These are phyloP conservation scores for Triticum urartu DNA, from an alignment of 176 grass and related monocot species.

Conservation along the genomic window DNA sequence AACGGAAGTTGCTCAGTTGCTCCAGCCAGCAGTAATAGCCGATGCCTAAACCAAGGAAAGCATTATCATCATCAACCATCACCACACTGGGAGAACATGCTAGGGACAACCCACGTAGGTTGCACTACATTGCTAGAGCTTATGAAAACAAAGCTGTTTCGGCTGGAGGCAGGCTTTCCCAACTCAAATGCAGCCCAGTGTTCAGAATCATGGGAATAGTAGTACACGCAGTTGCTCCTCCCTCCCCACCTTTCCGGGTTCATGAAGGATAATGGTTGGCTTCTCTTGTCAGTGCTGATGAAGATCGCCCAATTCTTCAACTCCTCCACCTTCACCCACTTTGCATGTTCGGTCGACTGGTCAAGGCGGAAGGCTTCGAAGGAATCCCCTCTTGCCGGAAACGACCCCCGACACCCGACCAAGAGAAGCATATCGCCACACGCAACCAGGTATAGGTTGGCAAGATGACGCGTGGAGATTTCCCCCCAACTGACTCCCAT, in stretches of 20 bases:
- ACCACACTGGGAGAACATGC: background rate
- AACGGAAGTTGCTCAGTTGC: background rate
- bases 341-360: background rate
- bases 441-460: background rate
- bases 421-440: constrained; percentile 1
- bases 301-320: background rate
- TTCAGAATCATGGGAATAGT: constrained; percentile 1
- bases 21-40: background rate
- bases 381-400: background rate
- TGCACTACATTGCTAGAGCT: background rate
- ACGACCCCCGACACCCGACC: background rate
- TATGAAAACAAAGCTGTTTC: background rate
- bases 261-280: background rate
- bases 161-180: background rate
- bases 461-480: background rate
- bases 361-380: background rate
- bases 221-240: background rate
- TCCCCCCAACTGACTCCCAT: background rate
- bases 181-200: background rate
- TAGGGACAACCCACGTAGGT: background rate
- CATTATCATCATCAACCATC: background rate
- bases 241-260: constrained; percentile 10
- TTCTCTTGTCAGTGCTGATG: background rate
- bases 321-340: background rate
- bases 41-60: background rate